These are phyloP conservation scores for Vanrija pseudolonga DNA, from an alignment of 1,284 basidiomycete genomes.

Conservation along the genomic window DNA sequence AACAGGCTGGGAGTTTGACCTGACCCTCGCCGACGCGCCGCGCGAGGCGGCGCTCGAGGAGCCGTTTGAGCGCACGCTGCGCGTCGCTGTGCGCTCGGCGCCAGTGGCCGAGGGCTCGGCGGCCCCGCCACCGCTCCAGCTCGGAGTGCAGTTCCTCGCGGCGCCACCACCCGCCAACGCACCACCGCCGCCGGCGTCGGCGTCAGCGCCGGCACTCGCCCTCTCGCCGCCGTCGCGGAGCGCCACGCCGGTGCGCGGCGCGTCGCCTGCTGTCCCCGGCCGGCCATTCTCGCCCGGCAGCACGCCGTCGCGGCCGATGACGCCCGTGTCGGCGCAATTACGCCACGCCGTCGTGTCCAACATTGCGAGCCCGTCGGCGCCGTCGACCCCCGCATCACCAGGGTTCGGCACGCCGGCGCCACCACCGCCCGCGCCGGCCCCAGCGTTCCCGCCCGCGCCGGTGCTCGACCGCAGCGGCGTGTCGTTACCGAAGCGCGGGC, in stretches of 20 bases:
- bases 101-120: not conserved
- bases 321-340: slow-evolving; percentile 34
- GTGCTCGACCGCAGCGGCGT: slow-evolving; percentile 4
- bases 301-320: slow-evolving; percentile 27
- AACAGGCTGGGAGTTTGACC: slow-evolving; percentile 34
- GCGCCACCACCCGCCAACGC: not conserved
- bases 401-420: slow-evolving; percentile 1
- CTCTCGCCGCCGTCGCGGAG: slow-evolving; percentile 11
- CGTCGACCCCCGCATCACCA: not conserved
- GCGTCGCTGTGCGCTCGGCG: slow-evolving; percentile 24
- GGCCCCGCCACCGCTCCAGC: slow-evolving; percentile 11
- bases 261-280: not conserved
- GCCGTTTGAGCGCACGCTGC: slow-evolving; percentile 21
- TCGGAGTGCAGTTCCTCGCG: slow-evolving; percentile 36
- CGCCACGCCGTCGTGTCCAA: slow-evolving; percentile 29
- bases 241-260: not conserved
- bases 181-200: not conserved
- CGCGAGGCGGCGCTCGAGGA: slow-evolving; percentile 22
- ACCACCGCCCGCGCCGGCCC: not conserved
- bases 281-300: not conserved
- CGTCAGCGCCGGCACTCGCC: slow-evolving; percentile 14
- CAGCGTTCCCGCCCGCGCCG: slow-evolving; percentile 22
- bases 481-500: not conserved
- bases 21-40: slow-evolving; percentile 17
- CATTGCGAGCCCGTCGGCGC: slow-evolving; percentile 10